These are phyloP conservation scores for Candida qinlingensis DNA, from an alignment of 805 yeast genomes.

Conservation along the genomic window DNA sequence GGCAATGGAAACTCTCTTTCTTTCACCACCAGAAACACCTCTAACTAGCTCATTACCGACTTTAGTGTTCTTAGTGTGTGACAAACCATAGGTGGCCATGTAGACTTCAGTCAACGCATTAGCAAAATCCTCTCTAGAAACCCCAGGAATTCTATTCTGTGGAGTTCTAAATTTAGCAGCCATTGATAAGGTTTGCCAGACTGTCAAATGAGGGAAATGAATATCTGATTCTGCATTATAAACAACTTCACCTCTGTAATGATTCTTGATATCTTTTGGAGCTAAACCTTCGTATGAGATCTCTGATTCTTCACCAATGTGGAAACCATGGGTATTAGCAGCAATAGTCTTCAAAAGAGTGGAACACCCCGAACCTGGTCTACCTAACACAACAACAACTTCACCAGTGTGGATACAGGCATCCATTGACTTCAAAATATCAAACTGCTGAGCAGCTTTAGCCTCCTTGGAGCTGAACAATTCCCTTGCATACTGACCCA, in stretches of 20 bases:
- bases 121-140: constrained; percentile 51
- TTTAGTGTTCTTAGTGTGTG: constrained; percentile 53
- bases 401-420: constrained; percentile 59
- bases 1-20: constrained; percentile 64
- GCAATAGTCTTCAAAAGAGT: constrained; percentile 58
- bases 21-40: constrained; percentile 69
- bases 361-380: constrained; percentile 79
- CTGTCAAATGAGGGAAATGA: constrained; percentile 66
- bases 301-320: constrained; percentile 39
- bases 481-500: constrained; percentile 9
- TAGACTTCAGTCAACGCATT: constrained; percentile 47
- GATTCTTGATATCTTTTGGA: constrained; percentile 42
- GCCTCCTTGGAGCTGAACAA: constrained; percentile 8
- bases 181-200: constrained; percentile 58
- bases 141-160: constrained; percentile 52
- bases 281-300: constrained; percentile 53
- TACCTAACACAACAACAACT: constrained; percentile 62
- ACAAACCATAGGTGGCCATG: constrained; percentile 42
- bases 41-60: constrained; percentile 60
- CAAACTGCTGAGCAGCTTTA: constrained; percentile 28
- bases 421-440: constrained; percentile 57
- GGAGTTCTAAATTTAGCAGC: constrained; percentile 63
- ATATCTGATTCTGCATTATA: constrained; percentile 65
- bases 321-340: constrained; percentile 55
- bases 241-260: constrained; percentile 64